A percentile compares a stretch with the other conserved stretches of the same genome.
Conservation (phyloP, 2,329 filamentous ascomycete genomes). For the Botrytis cinerea region DNA sequence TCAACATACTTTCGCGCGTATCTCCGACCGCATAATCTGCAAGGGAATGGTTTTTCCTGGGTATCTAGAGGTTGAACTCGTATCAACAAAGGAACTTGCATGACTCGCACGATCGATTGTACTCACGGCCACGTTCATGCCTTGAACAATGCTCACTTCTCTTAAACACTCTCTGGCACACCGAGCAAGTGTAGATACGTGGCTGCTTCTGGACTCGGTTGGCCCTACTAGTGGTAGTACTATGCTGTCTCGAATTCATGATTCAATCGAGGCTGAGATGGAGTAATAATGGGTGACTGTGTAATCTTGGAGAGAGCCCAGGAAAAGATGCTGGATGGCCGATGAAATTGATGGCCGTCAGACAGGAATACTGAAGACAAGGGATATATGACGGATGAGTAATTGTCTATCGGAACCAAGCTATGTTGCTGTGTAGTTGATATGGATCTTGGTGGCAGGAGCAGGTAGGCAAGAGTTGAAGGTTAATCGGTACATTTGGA, state of each 20-base stretch:
- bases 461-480: neutral
- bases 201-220: constrained; percentile 20
- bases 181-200: constrained; percentile 25
- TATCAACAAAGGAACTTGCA: constrained; percentile 19
- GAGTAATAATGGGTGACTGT: neutral
- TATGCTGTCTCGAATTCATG: constrained; percentile 24
- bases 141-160: constrained; percentile 26
- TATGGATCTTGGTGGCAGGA: neutral
- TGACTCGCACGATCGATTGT: constrained; percentile 4
- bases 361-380: neutral
- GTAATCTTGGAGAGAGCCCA: neutral
- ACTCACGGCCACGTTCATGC: constrained; percentile 25
- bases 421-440: neutral
- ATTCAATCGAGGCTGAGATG: constrained; percentile 4
- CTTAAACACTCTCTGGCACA: constrained; percentile 21
- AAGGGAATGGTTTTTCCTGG: constrained; percentile 25
- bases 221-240: constrained; percentile 16
- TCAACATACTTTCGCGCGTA: constrained; percentile 25
- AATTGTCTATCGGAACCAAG: neutral
- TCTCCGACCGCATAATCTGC: constrained; percentile 23
- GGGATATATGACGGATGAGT: neutral
- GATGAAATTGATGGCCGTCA: neutral
- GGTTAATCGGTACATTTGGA: constrained; percentile 9
- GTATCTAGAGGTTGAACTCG: constrained; percentile 17
- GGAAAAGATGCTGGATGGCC: neutral